Evolutionary conservation across 2,329 filamentous ascomycete species (phyloP).

Genomic region (Mollisiaceae sp.): DNA sequence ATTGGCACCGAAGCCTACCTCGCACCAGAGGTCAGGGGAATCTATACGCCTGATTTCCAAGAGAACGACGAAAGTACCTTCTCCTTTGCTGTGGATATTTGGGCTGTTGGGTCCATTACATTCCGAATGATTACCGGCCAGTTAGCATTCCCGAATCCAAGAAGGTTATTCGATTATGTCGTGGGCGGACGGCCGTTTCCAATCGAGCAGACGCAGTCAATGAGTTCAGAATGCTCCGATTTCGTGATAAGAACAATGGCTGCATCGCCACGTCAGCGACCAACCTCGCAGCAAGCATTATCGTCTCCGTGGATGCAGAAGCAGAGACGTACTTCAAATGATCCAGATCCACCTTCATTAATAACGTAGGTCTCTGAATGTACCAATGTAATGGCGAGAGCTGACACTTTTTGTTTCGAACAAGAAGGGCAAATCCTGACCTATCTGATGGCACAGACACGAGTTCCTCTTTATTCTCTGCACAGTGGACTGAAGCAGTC

Average conservation of each 20-base stretch:
- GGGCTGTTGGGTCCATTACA: slow-evolving; percentile 11
- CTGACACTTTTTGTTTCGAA: too few relatives aligned
- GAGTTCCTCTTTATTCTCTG: too few relatives aligned
- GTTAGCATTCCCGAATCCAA: background rate
- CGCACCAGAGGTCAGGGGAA: slow-evolving; percentile 20
- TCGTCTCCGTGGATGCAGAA: background rate
- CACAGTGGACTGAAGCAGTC: too few relatives aligned
- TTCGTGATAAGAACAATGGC: background rate
- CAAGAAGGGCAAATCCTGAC: too few relatives aligned
- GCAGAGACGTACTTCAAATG: background rate
- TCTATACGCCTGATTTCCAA: background rate
- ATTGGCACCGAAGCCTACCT: slow-evolving; percentile 20
- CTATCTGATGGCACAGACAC: too few relatives aligned
- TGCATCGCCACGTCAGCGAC: background rate
- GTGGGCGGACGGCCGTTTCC: background rate
- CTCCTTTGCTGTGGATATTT: slow-evolving; percentile 24
- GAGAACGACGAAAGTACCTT: background rate
- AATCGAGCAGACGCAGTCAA: background rate
- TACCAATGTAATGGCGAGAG: too few relatives aligned
- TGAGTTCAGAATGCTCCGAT: background rate
- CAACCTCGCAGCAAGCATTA: background rate
- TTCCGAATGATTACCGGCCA: background rate
- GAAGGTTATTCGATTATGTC: background rate
- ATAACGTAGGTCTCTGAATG: background rate
- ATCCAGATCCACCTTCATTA: background rate